Evolutionary conservation across 2,329 filamentous ascomycete species (phyloP).

Genomic region (Ophiostoma perfectum): DNA sequence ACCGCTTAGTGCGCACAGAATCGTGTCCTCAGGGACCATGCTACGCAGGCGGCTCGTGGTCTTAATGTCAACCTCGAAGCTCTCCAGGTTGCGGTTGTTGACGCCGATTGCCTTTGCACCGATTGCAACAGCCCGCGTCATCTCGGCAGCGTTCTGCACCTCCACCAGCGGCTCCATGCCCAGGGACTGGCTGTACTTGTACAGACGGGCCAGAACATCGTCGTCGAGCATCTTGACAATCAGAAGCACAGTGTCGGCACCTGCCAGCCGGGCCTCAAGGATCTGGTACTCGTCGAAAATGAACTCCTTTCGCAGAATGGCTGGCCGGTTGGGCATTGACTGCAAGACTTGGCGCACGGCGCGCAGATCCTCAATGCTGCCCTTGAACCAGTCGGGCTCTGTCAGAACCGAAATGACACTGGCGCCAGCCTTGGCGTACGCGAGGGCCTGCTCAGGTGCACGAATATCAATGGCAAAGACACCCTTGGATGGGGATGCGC

Average conservation of each 20-base stretch:
- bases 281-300: conserved; percentile 99
- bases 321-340: conserved; percentile 86
- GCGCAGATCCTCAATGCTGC: conserved; percentile 87
- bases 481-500: conserved; percentile 93
- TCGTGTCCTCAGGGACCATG: conserved; percentile 76
- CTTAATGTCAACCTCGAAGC: conserved; percentile 90
- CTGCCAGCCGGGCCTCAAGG: conserved; percentile 83
- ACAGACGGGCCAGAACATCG: conserved; percentile 67
- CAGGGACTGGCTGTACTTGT: conserved; percentile 79
- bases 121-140: conserved; percentile 77
- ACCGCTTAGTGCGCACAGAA: conserved; percentile 89
- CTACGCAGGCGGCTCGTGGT: conserved; percentile 85
- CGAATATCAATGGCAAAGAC: conserved; percentile 83
- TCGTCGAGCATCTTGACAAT: conserved; percentile 97
- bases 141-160: conserved; percentile 91
- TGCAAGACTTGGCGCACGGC: conserved; percentile 83
- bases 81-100: conserved; percentile 95
- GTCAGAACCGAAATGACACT: conserved; percentile 98
- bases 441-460: conserved; percentile 82
- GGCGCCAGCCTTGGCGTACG: conserved; percentile 87
- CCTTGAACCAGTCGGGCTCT: conserved; percentile 98
- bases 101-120: conserved; percentile 91
- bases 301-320: conserved; percentile 91
- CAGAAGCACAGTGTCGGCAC: conserved; percentile 75
- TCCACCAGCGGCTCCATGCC: conserved; percentile 98